These are phyloP conservation scores for Epipyxis sp. DNA, from an alignment of 108 stramenopile species.

Conservation along the genomic window DNA sequence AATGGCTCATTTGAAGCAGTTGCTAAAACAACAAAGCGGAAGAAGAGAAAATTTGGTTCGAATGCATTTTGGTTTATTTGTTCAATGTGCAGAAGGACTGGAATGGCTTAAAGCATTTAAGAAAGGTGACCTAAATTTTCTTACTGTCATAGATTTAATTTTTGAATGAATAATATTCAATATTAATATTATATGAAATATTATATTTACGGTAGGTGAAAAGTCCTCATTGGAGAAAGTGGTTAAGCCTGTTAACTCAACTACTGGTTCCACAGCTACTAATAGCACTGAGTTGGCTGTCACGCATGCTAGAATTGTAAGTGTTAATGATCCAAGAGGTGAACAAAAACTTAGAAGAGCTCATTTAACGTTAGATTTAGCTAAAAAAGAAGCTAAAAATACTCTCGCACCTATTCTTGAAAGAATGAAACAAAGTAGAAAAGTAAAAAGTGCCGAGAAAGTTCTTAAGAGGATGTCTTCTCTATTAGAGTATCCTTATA, in stretches of 20 bases:
- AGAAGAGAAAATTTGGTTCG: slow-evolving; percentile 20
- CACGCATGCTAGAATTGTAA: too few species aligned
- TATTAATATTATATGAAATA: too few species aligned
- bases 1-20: background rate
- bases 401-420: slow-evolving; percentile 28
- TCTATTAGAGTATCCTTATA: slow-evolving; percentile 8
- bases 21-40: background rate
- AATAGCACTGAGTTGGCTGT: too few species aligned
- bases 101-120: slow-evolving; percentile 17
- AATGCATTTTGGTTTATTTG: slow-evolving; percentile 23
- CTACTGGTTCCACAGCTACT: too few species aligned
- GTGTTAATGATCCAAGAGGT: too few species aligned
- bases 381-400: slow-evolving; percentile 22
- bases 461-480: background rate
- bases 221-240: too few species aligned
- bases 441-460: slow-evolving; percentile 16
- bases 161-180: too few species aligned
- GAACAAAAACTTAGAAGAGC: background rate
- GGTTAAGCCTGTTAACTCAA: too few species aligned
- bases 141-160: too few species aligned
- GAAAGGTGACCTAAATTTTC: too few species aligned
- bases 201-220: too few species aligned
- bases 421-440: slow-evolving; percentile 12
- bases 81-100: slow-evolving; percentile 26
- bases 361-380: background rate